Conservation (phyloP, 805 yeast species). For the Wickerhamiella parazyma region DNA sequence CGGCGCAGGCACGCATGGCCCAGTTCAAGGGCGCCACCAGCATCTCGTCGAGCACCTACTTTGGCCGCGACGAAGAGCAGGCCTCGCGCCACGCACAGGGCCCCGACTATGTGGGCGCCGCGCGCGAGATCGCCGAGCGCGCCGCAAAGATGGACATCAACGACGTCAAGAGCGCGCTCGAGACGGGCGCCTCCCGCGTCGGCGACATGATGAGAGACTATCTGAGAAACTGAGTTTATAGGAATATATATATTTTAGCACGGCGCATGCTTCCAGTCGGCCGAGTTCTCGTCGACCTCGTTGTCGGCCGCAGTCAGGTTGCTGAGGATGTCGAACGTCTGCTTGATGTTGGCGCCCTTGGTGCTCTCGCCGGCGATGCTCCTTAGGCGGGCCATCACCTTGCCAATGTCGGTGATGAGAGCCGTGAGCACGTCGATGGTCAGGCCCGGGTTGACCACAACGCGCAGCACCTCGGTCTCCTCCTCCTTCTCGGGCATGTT, state of each 20-base stretch:
- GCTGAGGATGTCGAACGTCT: neutral
- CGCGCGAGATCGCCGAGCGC: slow-evolving; percentile 19
- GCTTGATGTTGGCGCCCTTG: neutral
- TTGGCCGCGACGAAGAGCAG: slow-evolving; percentile 64
- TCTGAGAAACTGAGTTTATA: slow-evolving; percentile 23
- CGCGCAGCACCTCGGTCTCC: slow-evolving; percentile 59
- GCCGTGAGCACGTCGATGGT: slow-evolving; percentile 48
- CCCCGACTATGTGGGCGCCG: slow-evolving; percentile 21
- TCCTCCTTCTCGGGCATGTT: slow-evolving; percentile 53
- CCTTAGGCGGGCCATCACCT: slow-evolving; percentile 39
- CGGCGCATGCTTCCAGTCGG: slow-evolving; percentile 8
- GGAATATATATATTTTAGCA: neutral
- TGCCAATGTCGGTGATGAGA: slow-evolving; percentile 47
- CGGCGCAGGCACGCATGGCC: slow-evolving; percentile 71
- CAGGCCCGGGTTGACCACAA: slow-evolving; percentile 65
- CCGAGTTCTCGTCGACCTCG: slow-evolving; percentile 6
- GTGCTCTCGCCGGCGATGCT: slow-evolving; percentile 23
- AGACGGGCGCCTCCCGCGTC: slow-evolving; percentile 82
- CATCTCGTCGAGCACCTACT: slow-evolving; percentile 84
- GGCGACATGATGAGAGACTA: slow-evolving; percentile 80
- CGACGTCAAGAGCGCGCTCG: slow-evolving; percentile 79
- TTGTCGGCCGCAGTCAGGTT: slow-evolving; percentile 5
- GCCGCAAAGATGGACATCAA: slow-evolving; percentile 56
- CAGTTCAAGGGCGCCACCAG: slow-evolving; percentile 76
- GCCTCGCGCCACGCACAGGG: slow-evolving; percentile 21